phyloP scores from a whole-genome alignment of 2,329 filamentous ascomycete species.

The Fusarium sp. region DNA sequence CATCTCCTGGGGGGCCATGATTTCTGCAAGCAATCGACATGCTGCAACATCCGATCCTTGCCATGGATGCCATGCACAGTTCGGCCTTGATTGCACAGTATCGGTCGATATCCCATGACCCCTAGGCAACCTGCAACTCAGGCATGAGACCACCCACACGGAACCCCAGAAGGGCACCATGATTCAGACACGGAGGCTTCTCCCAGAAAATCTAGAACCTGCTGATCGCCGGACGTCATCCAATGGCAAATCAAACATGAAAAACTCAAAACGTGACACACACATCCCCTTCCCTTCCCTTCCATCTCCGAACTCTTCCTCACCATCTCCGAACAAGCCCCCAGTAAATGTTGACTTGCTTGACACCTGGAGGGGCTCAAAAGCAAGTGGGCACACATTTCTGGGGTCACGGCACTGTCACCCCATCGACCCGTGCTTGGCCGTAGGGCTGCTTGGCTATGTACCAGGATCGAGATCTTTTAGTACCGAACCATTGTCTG shows the following conservation, averaged over 20 bases:
- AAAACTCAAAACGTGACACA: slow-evolving; percentile 4
- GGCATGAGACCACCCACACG: slow-evolving; percentile 16
- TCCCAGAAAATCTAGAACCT: slow-evolving; percentile 15
- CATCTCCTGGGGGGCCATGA: background rate
- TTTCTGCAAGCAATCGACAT: background rate
- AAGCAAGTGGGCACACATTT: slow-evolving; percentile 7
- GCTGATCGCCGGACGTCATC: slow-evolving; percentile 9
- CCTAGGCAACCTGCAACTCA: background rate
- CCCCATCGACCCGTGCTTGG: slow-evolving; percentile 7
- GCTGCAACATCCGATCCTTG: background rate
- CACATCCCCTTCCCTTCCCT: background rate
- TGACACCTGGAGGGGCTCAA: background rate
- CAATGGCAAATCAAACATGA: background rate
- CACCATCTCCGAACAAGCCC: background rate
- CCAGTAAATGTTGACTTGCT: background rate
- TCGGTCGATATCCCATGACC: slow-evolving; percentile 8
- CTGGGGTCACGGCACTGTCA: slow-evolving; percentile 8
- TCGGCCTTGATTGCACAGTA: background rate
- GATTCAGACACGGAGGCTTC: slow-evolving; percentile 4
- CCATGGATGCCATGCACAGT: background rate
- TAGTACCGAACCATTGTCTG: background rate
- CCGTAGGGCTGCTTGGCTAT: background rate
- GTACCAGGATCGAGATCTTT: slow-evolving; percentile 10
- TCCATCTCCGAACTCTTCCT: background rate
- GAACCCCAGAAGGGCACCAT: background rate